phyloP scores from a whole-genome alignment of 1,139 yeast genomes.

The Spathaspora sp. region DNA sequence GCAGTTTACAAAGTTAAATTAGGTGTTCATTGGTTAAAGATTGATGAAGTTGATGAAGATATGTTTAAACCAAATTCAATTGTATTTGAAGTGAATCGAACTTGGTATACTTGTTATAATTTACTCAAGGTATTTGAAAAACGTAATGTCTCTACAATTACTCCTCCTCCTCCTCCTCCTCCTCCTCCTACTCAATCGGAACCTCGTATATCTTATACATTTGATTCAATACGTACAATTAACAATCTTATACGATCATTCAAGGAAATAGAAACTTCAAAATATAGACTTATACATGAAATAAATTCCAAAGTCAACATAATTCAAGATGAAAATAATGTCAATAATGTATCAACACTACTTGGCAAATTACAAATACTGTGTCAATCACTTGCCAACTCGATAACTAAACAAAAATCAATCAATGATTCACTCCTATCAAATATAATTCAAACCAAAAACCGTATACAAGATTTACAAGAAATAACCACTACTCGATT shows the following conservation, averaged over 20 bases:
- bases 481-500: conserved; percentile 19
- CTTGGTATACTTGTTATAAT: conserved; percentile 22
- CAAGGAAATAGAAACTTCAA: conserved; percentile 28
- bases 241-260: conserved; percentile 30
- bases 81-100: conserved; percentile 22
- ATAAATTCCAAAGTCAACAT: conserved; percentile 17
- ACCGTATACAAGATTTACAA: conserved; percentile 23
- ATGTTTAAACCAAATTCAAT: conserved; percentile 26
- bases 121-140: conserved; percentile 6
- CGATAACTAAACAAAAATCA: conserved; percentile 21
- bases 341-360: conserved; percentile 14
- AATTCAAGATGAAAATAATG: conserved; percentile 13
- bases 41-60: conserved; percentile 19
- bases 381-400: conserved; percentile 17
- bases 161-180: not conserved
- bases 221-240: conserved; percentile 36
- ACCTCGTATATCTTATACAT: conserved; percentile 26
- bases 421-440: conserved; percentile 27
- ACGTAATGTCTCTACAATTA: not conserved
- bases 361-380: conserved; percentile 12
- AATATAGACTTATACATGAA: conserved; percentile 17
- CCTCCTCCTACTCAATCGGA: conserved; percentile 2
- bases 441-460: conserved; percentile 25
- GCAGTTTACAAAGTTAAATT: conserved; percentile 22
- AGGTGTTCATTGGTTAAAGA: conserved; percentile 14